Conservation (phyloP, 148 eudicot genomes). For the Rhododendron simsii region DNA sequence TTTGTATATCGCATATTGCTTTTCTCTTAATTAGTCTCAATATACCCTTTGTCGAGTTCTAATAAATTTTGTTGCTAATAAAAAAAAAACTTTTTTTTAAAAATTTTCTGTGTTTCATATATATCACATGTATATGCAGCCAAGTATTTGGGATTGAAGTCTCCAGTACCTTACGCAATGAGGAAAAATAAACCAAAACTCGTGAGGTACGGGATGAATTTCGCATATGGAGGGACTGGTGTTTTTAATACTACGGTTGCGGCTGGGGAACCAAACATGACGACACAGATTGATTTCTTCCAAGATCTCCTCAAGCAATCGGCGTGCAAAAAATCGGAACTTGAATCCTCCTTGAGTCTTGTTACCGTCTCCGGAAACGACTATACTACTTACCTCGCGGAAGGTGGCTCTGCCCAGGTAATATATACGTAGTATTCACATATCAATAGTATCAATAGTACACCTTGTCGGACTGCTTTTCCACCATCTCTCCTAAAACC, state of each 20-base stretch:
- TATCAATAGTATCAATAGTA: no score
- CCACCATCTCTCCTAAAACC: no score
- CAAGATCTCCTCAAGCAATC: conserved; percentile 27
- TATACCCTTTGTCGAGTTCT: no score
- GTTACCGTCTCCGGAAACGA: conserved; percentile 76
- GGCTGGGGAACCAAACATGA: conserved; percentile 60
- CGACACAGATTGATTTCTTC: conserved; percentile 62
- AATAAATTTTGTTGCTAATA: no score
- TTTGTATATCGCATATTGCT: no score
- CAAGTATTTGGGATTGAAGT: conserved; percentile 33
- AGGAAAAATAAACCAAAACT: conserved; percentile 14
- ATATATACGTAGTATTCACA: conserved; percentile 6
- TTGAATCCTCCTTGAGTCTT: conserved; percentile 37
- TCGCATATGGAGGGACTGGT: conserved; percentile 81
- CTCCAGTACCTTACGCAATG: conserved; percentile 50
- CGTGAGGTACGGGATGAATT: conserved; percentile 50
- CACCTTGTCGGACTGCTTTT: no score
- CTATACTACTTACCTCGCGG: conserved; percentile 38
- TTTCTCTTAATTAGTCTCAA: no score
- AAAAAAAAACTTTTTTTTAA: not conserved
- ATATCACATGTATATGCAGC: conserved; percentile 32
- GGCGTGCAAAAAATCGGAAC: conserved; percentile 24
- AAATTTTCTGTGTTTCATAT: not conserved
- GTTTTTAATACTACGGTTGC: conserved; percentile 45
- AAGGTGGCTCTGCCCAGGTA: conserved; percentile 58